Percentiles rank a stretch among this genome's conserved stretches.
Evolutionary conservation across 257 asterid species (phyloP).

Genomic region (Prunella vulgaris): DNA sequence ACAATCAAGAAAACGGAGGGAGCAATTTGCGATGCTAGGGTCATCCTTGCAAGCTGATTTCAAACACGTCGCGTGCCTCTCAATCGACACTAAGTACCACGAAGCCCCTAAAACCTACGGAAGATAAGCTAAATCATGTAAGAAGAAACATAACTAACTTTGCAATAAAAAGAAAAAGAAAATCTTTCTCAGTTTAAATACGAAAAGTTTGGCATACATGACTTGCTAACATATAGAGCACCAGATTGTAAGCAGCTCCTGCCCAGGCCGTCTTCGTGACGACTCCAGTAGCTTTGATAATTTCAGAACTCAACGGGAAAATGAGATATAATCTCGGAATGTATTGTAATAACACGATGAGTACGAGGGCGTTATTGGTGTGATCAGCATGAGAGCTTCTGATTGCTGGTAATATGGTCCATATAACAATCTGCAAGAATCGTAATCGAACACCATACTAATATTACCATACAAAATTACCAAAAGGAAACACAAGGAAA

Average conservation of each 20-base stretch:
- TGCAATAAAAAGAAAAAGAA: neutral
- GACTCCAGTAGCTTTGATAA: constrained; percentile 79
- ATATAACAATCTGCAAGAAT: constrained; percentile 67
- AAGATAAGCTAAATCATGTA: constrained; percentile 7
- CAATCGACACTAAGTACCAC: constrained; percentile 72
- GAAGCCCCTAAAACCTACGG: constrained; percentile 75
- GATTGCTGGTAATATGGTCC: constrained; percentile 76
- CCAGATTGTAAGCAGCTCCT: constrained; percentile 75
- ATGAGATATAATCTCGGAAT: constrained; percentile 70
- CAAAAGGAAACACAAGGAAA: neutral
- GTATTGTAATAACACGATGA: constrained; percentile 64
- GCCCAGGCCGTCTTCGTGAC: constrained; percentile 95
- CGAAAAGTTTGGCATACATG: constrained; percentile 41
- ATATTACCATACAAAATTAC: neutral
- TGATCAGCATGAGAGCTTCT: constrained; percentile 81
- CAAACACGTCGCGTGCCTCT: constrained; percentile 73
- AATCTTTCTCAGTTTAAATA: neutral
- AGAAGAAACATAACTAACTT: neutral
- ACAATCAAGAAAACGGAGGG: constrained; percentile 63
- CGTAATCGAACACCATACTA: neutral
- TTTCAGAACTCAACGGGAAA: constrained; percentile 77
- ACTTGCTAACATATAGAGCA: constrained; percentile 86
- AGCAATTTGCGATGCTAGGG: constrained; percentile 34
- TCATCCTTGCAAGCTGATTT: constrained; percentile 67
- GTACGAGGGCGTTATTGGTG: constrained; percentile 64